Evolutionary conservation across 257 asterid species (phyloP).

Genomic region (Lantana camara): DNA sequence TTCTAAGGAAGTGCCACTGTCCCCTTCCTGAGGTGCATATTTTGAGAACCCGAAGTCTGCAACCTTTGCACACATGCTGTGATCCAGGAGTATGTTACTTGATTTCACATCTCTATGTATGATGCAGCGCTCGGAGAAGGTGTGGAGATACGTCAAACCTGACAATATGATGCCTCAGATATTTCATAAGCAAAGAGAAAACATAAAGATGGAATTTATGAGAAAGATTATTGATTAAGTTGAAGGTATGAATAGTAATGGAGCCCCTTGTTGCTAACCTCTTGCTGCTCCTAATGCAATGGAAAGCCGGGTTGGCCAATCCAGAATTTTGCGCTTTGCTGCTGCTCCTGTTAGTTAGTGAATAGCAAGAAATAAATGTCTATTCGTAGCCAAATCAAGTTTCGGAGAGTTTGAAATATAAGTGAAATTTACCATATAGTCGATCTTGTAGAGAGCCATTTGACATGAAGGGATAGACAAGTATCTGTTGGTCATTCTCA

Average conservation of each 20-base stretch:
- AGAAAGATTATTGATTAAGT: slow-evolving; percentile 8
- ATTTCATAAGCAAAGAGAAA: neutral
- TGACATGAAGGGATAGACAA: slow-evolving; percentile 92
- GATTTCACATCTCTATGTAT: slow-evolving; percentile 94
- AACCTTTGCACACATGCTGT: slow-evolving; percentile 90
- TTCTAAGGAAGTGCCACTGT: slow-evolving; percentile 79
- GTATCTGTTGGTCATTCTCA: slow-evolving; percentile 92
- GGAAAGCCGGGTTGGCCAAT: slow-evolving; percentile 90
- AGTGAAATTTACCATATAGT: slow-evolving; percentile 60
- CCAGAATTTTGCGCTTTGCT: slow-evolving; percentile 76
- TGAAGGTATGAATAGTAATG: neutral
- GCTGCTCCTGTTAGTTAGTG: slow-evolving; percentile 64
- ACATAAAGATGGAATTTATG: neutral
- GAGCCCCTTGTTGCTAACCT: slow-evolving; percentile 55
- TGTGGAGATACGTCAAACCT: slow-evolving; percentile 85
- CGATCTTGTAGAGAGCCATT: slow-evolving; percentile 89
- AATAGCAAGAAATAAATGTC: slow-evolving; percentile 23
- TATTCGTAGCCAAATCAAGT: slow-evolving; percentile 18
- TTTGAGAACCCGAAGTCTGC: slow-evolving; percentile 88
- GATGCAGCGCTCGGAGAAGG: slow-evolving; percentile 74
- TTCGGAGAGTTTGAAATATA: neutral
- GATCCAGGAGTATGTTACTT: slow-evolving; percentile 87
- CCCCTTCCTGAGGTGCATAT: slow-evolving; percentile 94
- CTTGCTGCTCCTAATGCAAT: slow-evolving; percentile 91
- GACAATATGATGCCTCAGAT: slow-evolving; percentile 24